Evolutionary conservation across 257 asterid genomes (phyloP).

Genomic region (Agastache rugosa): DNA sequence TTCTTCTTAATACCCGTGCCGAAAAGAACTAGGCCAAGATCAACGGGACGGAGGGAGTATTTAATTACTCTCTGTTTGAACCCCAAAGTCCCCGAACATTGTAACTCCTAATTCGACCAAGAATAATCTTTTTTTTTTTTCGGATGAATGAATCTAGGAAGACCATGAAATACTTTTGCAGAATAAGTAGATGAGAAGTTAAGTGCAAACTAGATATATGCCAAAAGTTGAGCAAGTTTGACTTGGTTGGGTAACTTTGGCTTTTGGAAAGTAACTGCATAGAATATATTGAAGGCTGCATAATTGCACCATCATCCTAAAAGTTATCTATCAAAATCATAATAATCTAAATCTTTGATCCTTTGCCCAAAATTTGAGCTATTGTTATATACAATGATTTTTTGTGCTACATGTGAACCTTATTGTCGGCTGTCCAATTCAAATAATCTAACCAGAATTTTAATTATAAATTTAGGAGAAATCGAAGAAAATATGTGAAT

Average conservation of each 20-base stretch:
- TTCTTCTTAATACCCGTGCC: too few species aligned
- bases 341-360: slow-evolving; percentile 46
- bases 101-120: too few species aligned
- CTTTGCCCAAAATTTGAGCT: slow-evolving; percentile 68
- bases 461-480: neutral
- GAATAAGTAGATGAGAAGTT: slow-evolving; percentile 45
- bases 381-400: slow-evolving; percentile 34
- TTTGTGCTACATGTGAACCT: slow-evolving; percentile 29
- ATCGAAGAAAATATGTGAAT: neutral
- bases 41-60: too few species aligned
- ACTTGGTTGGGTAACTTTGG: slow-evolving; percentile 57
- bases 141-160: neutral
- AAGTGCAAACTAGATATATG: slow-evolving; percentile 27
- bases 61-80: too few species aligned
- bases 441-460: neutral
- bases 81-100: too few species aligned
- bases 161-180: neutral
- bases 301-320: slow-evolving; percentile 33
- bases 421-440: slow-evolving; percentile 24
- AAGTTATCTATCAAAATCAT: slow-evolving; percentile 28
- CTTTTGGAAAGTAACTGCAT: slow-evolving; percentile 54
- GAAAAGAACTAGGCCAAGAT: too few species aligned
- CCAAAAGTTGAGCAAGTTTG: slow-evolving; percentile 41
- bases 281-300: slow-evolving; percentile 37
- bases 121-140: neutral